phyloP scores from a whole-genome alignment of 2,329 filamentous ascomycete species.

The Fusarium bulbicola region DNA sequence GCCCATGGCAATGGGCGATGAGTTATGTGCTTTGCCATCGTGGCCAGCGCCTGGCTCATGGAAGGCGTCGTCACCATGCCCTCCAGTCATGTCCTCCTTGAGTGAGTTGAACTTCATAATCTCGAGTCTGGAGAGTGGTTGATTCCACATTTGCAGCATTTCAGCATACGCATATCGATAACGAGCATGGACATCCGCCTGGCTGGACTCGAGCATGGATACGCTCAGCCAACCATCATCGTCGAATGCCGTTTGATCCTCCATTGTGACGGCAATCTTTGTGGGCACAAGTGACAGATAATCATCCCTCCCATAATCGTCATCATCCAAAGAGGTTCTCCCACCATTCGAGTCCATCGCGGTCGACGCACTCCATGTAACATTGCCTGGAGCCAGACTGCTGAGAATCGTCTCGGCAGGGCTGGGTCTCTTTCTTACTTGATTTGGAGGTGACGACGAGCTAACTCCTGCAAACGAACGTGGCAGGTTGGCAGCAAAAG shows the following conservation, averaged over 20 bases:
- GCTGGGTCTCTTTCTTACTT: constrained; percentile 63
- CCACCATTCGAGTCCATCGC: constrained; percentile 57
- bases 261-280: constrained; percentile 62
- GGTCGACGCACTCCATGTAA: constrained; percentile 61
- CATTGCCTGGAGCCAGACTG: constrained; percentile 61
- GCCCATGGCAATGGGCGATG: constrained; percentile 64
- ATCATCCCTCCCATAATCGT: constrained; percentile 60
- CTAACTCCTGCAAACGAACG: constrained; percentile 52
- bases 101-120: constrained; percentile 75
- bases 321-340: constrained; percentile 63
- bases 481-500: constrained; percentile 65
- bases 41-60: constrained; percentile 50
- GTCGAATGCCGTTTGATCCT: constrained; percentile 72
- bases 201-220: constrained; percentile 64
- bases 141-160: constrained; percentile 72
- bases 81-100: constrained; percentile 54
- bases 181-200: constrained; percentile 60
- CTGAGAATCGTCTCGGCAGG: constrained; percentile 69
- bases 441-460: constrained; percentile 57
- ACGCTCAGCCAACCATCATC: constrained; percentile 72
- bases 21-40: constrained; percentile 50
- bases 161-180: constrained; percentile 75
- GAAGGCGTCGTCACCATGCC: constrained; percentile 45
- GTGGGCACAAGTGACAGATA: constrained; percentile 59
- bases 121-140: constrained; percentile 70